Evolutionary conservation across 305 asterid species (phyloP), one percentile per base, ranked within the genome.

Genomic region (Solanum hybrid): DNA sequence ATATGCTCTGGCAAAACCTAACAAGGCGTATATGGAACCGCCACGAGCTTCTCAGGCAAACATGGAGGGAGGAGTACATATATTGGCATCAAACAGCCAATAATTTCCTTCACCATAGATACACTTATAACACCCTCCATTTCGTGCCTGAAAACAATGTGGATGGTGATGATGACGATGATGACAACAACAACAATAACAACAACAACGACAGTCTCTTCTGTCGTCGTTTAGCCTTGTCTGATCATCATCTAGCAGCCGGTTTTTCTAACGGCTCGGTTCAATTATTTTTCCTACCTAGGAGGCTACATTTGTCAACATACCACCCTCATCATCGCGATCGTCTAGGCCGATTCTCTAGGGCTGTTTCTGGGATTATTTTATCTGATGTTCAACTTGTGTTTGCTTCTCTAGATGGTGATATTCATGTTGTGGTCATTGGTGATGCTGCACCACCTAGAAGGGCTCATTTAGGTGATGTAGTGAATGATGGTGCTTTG

Each of bases 11-110:
- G 99, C 97, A 91, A 88, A 95, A 93, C 90, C 92, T 96, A 41
- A 91, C 97, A 1, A 92, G 94, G 22, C 93, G 39, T 12, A 89
- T 97, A 9, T 97, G 99, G 99, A 94, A 92, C 90, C 91, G 92
- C 17, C 26, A 57, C 4, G 88, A 31, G 11, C 97, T 93, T 51
- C 88, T 89, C 38, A 93, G 86, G 81, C 37, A 91, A 92, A 92
- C 95, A n/a, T 97, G 99, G 99, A 97, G 95, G 9, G 97, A 96
- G 29, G 98, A 97, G 88, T 97, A 90, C 92, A 93, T 97, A 29
- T 93, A 91, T 91, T 93, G 93, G 87, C 98, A 97, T 90, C 94
- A 92, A 61, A 94, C 97, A 3, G 94, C 95, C 70, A 45, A 72
- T 83, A 96, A 95, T 70, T 95, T 96, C 91, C 96, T 93, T 27